Evolutionary conservation across 208 protist species (phyloP).

Genomic region (Naegleria gruberi): DNA sequence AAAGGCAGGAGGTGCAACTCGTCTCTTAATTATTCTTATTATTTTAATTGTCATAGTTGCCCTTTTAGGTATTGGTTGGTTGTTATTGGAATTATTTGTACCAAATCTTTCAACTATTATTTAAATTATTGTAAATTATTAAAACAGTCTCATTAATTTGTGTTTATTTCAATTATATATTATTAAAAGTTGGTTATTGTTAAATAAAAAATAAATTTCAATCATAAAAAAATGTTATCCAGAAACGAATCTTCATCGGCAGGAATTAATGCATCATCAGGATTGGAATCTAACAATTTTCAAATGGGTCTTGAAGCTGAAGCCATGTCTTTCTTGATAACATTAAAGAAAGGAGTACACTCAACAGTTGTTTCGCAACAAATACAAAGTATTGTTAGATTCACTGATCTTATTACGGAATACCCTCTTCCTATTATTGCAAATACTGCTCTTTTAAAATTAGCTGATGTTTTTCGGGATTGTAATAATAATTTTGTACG

Average conservation of each 20-base stretch:
- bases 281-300: not conserved
- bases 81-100: not conserved
- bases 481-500: constrained; percentile 20
- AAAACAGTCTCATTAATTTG: too few species aligned
- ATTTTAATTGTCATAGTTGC: constrained; percentile 5
- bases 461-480: not conserved
- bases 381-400: not conserved
- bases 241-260: too few species aligned
- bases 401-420: not conserved
- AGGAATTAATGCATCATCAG: too few species aligned
- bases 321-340: not conserved
- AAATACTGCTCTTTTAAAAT: not conserved
- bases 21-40: not conserved
- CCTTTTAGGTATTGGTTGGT: not conserved
- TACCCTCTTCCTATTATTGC: not conserved
- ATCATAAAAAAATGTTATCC: too few species aligned
- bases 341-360: not conserved
- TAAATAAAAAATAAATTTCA: too few species aligned
- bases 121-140: too few species aligned
- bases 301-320: constrained; percentile 1
- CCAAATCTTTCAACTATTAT: too few species aligned
- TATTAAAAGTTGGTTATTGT: too few species aligned
- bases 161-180: too few species aligned
- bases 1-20: not conserved
- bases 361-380: not conserved